Base-by-base conservation (phyloP, 495 filamentous ascomycete species). In the Penicillium argentinense region DNA sequence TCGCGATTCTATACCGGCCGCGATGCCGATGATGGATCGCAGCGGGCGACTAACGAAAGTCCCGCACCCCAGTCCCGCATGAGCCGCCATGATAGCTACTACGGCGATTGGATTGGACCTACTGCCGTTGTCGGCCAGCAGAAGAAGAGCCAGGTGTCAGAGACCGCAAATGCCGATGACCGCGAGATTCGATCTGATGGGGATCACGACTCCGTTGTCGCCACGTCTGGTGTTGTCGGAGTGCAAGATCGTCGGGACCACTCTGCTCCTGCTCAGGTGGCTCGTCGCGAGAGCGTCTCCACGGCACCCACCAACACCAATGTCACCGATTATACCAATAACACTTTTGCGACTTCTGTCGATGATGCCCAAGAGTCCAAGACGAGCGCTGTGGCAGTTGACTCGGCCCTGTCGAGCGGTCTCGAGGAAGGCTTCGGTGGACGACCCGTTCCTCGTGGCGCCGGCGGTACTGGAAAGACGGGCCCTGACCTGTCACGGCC, bases 71-170 rank as follows among this genome's bases (percentile, higher is more conserved):
- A 51, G 9, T 41, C 62, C 18, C 40, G 30, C 13, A 42, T 46
- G 17, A 42, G 26, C 22, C 56, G 63, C 40, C 69, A 74, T 36
- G 70, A 72, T 46, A 66, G 58, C 50, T 69, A 69, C 36, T 72
- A 75, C 33, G 71, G 71, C 1, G 66, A 66, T 22, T 78, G 68
- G 69, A 70, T 76, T 48, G 63, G 57, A 11, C 54, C 67, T 5
- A 42, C 66, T 7, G 59, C 60, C n/a, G 45, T 61, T 14, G 52
- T 44, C 12, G 32, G 42, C 32, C 56, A 50, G 39, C 58, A 68
- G 42, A 58, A 50, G 14, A 57, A 64, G 30, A 51, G 33, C 14
- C 39, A 62, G 19, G 44, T 60, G 23, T 40, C 32, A 12, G 25
- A 34, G 8, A 30, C 55, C 14, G 9, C 38, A 19, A 21, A 53